Evolutionary conservation across 2,329 filamentous ascomycete genomes (phyloP).

Genomic region (Talaromyces marneffei): DNA sequence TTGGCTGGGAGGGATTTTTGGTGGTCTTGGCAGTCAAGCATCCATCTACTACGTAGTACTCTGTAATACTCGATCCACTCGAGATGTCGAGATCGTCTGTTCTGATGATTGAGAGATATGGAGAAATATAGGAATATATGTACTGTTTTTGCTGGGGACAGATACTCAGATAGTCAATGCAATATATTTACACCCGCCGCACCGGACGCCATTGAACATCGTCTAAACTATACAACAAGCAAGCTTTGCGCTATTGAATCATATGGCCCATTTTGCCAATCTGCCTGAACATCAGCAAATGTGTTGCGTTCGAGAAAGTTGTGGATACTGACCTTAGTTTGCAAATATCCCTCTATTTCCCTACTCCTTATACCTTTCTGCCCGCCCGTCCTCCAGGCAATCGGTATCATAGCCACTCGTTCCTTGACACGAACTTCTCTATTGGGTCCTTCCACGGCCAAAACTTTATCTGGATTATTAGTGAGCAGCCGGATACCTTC

Average conservation of each 20-base stretch:
- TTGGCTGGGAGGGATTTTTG: background rate
- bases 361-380: slow-evolving; percentile 75
- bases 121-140: background rate
- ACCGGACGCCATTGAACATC: slow-evolving; percentile 5
- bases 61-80: background rate
- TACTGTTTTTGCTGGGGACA: too few relatives aligned
- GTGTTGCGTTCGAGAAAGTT: background rate
- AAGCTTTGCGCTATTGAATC: slow-evolving; percentile 36
- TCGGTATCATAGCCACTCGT: slow-evolving; percentile 87
- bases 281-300: slow-evolving; percentile 39
- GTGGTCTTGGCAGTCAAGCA: background rate
- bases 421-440: slow-evolving; percentile 83
- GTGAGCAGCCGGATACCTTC: slow-evolving; percentile 69
- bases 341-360: slow-evolving; percentile 89
- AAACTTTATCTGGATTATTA: slow-evolving; percentile 96
- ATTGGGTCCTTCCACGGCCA: slow-evolving; percentile 86
- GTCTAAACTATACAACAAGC: background rate
- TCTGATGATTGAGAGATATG: background rate
- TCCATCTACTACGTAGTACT: too few relatives aligned
- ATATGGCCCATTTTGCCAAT: slow-evolving; percentile 87
- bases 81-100: background rate
- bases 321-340: slow-evolving; percentile 68
- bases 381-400: slow-evolving; percentile 79
- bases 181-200: slow-evolving; percentile 1
- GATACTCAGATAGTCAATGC: background rate